These are phyloP conservation scores for Acarospora socialis DNA, from an alignment of 2,329 filamentous ascomycete species.

Conservation along the genomic window DNA sequence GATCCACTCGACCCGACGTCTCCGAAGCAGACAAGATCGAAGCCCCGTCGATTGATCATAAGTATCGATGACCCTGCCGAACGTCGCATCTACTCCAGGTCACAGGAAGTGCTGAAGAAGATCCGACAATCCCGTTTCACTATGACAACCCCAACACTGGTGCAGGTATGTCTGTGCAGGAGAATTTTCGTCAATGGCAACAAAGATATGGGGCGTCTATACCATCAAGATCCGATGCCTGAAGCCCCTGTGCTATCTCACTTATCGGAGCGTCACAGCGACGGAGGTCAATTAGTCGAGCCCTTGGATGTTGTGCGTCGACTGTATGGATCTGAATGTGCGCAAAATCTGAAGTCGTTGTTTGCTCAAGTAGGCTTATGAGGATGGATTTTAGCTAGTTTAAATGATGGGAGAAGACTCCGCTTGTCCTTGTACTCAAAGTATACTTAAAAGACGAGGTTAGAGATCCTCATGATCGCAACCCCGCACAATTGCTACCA, in stretches of 20 bases:
- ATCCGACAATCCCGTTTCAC: background rate
- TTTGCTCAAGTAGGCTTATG: too few relatives aligned
- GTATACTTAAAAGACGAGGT: too few relatives aligned
- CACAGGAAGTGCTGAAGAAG: conserved; percentile 1
- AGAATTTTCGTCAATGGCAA: background rate
- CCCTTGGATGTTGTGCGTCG: background rate
- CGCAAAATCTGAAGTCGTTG: background rate
- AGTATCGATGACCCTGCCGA: background rate
- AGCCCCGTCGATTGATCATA: background rate
- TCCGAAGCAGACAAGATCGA: background rate
- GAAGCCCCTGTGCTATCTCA: background rate
- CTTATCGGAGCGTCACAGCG: background rate
- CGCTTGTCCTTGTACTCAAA: too few relatives aligned
- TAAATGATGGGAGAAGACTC: too few relatives aligned
- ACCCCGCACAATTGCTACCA: too few relatives aligned
- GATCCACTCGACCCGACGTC: conserved; percentile 1
- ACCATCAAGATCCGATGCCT: background rate
- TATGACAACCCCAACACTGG: background rate
- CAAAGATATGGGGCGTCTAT: background rate
- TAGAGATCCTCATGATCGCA: too few relatives aligned
- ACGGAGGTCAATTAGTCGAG: background rate
- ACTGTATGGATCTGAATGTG: background rate
- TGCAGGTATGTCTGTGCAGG: background rate
- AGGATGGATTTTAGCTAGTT: too few relatives aligned
- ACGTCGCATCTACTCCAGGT: background rate